These are phyloP conservation scores for Samsoniella hepiali DNA, from an alignment of 2,329 filamentous ascomycete genomes.

Conservation along the genomic window DNA sequence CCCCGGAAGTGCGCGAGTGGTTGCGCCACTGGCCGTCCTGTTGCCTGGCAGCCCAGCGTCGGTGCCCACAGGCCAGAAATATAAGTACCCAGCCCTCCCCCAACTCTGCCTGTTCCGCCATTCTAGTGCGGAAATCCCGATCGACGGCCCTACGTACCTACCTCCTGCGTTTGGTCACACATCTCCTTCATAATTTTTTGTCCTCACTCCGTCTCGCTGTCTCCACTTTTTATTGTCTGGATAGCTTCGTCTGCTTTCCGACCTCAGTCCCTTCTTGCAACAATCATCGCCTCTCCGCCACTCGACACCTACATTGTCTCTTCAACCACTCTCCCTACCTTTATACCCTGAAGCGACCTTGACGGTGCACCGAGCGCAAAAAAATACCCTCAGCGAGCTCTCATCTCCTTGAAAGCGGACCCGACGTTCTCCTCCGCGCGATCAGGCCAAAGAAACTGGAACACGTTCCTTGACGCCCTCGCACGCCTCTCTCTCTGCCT, in stretches of 20 bases:
- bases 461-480: constrained; percentile 39
- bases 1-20: constrained; percentile 27
- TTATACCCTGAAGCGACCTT: constrained; percentile 16
- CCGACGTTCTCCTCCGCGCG: constrained; percentile 27
- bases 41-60: constrained; percentile 43
- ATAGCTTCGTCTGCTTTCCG: constrained; percentile 11
- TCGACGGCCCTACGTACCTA: constrained; percentile 52
- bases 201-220: constrained; percentile 27
- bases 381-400: constrained; percentile 8
- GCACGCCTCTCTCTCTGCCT: constrained; percentile 25
- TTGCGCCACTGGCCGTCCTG: constrained; percentile 44
- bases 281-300: constrained; percentile 4
- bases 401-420: constrained; percentile 22
- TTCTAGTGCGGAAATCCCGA: constrained; percentile 55
- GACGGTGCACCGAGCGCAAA: constrained; percentile 14
- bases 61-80: constrained; percentile 45
- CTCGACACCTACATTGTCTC: constrained; percentile 17
- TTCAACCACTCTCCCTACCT: constrained; percentile 16
- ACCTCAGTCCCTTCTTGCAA: constrained; percentile 14
- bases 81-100: constrained; percentile 56
- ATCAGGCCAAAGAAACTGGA: constrained; percentile 38
- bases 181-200: constrained; percentile 35
- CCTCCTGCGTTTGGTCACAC: constrained; percentile 45
- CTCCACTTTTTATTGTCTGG: constrained; percentile 31
- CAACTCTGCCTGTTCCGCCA: constrained; percentile 45